phyloP scores from a whole-genome alignment of 164 flowering plant species.

The Cinnamomum chago region DNA sequence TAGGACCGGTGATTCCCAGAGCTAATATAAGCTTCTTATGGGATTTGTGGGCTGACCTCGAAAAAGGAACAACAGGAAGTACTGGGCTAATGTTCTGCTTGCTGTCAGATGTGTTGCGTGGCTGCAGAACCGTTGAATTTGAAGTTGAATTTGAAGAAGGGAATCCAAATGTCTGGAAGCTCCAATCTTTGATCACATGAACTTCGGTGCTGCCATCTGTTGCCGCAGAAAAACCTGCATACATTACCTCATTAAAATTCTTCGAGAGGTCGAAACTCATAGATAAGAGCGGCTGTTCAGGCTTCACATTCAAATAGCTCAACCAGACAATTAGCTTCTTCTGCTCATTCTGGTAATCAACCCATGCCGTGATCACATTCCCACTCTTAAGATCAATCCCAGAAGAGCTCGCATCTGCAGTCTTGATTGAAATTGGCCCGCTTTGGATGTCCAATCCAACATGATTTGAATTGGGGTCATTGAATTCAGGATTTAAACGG shows the following conservation, averaged over 20 bases:
- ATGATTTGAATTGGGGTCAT: conserved; percentile 68
- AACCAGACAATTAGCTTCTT: conserved; percentile 51
- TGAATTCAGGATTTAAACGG: conserved; percentile 42
- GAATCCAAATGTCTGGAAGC: conserved; percentile 53
- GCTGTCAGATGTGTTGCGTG: conserved; percentile 64
- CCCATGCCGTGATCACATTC: conserved; percentile 65
- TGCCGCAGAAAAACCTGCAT: conserved; percentile 78
- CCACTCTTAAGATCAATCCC: conserved; percentile 74
- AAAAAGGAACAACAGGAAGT: conserved; percentile 25
- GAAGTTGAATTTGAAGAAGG: conserved; percentile 17
- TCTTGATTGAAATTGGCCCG: conserved; percentile 41
- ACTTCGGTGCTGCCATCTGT: conserved; percentile 86
- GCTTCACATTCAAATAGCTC: conserved; percentile 56
- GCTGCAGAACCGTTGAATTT: conserved; percentile 12
- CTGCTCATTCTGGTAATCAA: conserved; percentile 52
- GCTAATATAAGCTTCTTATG: conserved; percentile 46
- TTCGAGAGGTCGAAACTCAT: conserved; percentile 52
- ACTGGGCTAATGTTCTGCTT: conserved; percentile 19
- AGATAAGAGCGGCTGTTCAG: conserved; percentile 39
- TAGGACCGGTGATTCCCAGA: conserved; percentile 59
- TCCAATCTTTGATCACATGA: conserved; percentile 65
- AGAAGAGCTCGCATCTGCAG: conserved; percentile 29
- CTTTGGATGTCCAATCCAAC: conserved; percentile 71
- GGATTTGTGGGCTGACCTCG: conserved; percentile 22
- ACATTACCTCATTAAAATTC: conserved; percentile 46